These are phyloP conservation scores for Earliella scabrosa DNA, from an alignment of 1,284 basidiomycete species.

Conservation along the genomic window DNA sequence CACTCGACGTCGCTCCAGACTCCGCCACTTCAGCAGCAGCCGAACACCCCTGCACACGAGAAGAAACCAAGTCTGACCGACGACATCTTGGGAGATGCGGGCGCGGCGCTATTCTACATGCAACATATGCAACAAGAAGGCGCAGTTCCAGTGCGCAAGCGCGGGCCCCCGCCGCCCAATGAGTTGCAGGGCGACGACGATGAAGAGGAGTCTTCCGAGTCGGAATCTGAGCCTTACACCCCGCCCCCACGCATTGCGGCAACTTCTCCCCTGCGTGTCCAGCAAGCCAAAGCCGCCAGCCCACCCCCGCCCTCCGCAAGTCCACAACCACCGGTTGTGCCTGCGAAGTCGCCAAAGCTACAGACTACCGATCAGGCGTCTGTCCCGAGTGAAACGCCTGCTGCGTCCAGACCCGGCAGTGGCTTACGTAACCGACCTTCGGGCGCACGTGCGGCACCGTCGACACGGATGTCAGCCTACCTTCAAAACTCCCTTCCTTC, in stretches of 20 bases:
- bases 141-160: conserved; percentile 20
- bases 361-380: conserved; percentile 7
- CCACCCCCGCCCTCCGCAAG: conserved; percentile 16
- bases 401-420: conserved; percentile 24
- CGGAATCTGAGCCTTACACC: conserved; percentile 30
- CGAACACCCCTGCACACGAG: conserved; percentile 7
- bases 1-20: conserved; percentile 1
- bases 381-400: conserved; percentile 8
- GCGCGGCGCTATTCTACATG: conserved; percentile 71
- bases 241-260: conserved; percentile 26
- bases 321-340: conserved; percentile 19
- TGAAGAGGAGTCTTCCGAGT: conserved; percentile 30
- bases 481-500: conserved; percentile 24
- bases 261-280: conserved; percentile 25
- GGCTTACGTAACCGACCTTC: conserved; percentile 54
- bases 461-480: conserved; percentile 31
- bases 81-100: conserved; percentile 53
- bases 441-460: conserved; percentile 81
- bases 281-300: conserved; percentile 25
- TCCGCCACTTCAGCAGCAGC: not conserved
- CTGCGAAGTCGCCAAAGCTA: conserved; percentile 15
- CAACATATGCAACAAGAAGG: conserved; percentile 50
- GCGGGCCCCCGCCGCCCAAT: conserved; percentile 23
- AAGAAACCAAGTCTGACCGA: conserved; percentile 28
- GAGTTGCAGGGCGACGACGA: conserved; percentile 16